Evolutionary conservation across 2,329 filamentous ascomycete species (phyloP).

Genomic region (Colletotrichum sp.): DNA sequence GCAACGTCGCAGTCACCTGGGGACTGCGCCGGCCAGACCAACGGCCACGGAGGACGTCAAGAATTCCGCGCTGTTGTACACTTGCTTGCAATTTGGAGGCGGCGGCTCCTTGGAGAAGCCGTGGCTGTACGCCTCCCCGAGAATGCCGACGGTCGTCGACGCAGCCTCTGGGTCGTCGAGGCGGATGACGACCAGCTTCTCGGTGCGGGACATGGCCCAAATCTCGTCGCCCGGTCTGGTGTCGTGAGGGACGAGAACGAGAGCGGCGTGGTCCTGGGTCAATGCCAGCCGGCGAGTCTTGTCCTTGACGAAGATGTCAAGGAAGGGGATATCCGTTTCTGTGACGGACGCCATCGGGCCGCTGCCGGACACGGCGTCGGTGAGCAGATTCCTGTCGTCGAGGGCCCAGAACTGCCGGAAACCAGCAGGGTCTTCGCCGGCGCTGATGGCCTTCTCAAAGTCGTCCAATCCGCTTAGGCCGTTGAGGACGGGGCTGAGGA

Average conservation of each 20-base stretch:
- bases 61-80: slow-evolving; percentile 14
- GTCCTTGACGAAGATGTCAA: slow-evolving; percentile 17
- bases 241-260: slow-evolving; percentile 13
- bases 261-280: slow-evolving; percentile 16
- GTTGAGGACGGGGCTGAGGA: slow-evolving; percentile 36
- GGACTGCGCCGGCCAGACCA: slow-evolving; percentile 19
- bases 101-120: not conserved
- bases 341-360: slow-evolving; percentile 25
- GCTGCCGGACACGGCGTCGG: slow-evolving; percentile 33
- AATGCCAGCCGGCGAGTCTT: slow-evolving; percentile 12
- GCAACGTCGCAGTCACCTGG: not conserved
- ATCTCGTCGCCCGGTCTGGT: slow-evolving; percentile 17
- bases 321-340: slow-evolving; percentile 27
- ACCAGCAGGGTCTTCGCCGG: slow-evolving; percentile 33
- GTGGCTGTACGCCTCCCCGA: slow-evolving; percentile 17
- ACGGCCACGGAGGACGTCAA: slow-evolving; percentile 21
- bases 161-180: not conserved
- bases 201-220: slow-evolving; percentile 12
- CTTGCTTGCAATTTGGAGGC: not conserved
- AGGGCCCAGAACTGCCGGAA: slow-evolving; percentile 40
- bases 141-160: not conserved
- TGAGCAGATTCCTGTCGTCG: slow-evolving; percentile 36
- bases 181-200: slow-evolving; percentile 4
- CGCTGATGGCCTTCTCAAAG: slow-evolving; percentile 35
- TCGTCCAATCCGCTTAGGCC: slow-evolving; percentile 38